A percentile compares a stretch with the other conserved stretches of the same genome.
These are phyloP conservation scores for Spiromastix sp. DNA, from an alignment of 2,329 filamentous ascomycete species.

Conservation along the genomic window DNA sequence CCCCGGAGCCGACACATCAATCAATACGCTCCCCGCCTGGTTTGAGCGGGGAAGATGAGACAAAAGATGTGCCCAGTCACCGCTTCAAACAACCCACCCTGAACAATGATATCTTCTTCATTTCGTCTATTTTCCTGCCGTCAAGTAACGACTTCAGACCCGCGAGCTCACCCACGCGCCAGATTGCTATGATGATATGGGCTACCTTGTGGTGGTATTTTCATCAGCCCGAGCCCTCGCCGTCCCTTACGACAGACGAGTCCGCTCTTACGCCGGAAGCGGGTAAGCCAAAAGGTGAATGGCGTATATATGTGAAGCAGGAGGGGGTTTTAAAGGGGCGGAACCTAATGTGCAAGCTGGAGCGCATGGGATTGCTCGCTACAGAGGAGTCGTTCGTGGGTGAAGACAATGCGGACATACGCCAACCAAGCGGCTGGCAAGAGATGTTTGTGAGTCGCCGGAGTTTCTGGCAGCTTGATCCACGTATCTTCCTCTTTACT, in stretches of 20 bases:
- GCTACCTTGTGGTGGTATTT: constrained; percentile 96
- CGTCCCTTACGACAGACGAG: constrained; percentile 51
- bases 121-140: constrained; percentile 82
- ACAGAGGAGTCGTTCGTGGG: constrained; percentile 68
- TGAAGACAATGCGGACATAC: constrained; percentile 46
- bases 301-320: constrained; percentile 72
- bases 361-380: constrained; percentile 80
- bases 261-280: constrained; percentile 55
- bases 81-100: constrained; percentile 68
- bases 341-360: constrained; percentile 78
- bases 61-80: constrained; percentile 36
- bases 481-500: constrained; percentile 79
- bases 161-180: constrained; percentile 67
- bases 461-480: constrained; percentile 87
- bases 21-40: too few relatives aligned
- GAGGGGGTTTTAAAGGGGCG: constrained; percentile 81
- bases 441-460: constrained; percentile 71
- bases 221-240: constrained; percentile 66
- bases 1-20: too few relatives aligned
- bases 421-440: constrained; percentile 54
- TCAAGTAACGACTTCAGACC: constrained; percentile 70
- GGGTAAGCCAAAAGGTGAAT: constrained; percentile 72
- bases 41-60: too few relatives aligned
- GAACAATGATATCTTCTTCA: constrained; percentile 71
- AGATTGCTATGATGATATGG: constrained; percentile 96